Evolutionary conservation across 305 asterid genomes (phyloP), one percentile per base, ranked within the genome.

Genomic region (Lippia alba): DNA sequence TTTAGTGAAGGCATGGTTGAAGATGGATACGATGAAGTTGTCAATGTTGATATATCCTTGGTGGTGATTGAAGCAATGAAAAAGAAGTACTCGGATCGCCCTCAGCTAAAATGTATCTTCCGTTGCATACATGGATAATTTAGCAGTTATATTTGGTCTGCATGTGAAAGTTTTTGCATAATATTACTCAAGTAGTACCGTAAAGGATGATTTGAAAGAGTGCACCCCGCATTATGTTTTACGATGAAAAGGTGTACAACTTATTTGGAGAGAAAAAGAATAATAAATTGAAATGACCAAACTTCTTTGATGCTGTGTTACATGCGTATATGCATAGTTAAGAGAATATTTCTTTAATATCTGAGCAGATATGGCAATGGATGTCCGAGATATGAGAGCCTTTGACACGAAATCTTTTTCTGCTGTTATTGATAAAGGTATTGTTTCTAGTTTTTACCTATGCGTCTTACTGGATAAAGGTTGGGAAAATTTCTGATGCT

Each of bases 401-500:
- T 84, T 90, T 62, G 80, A 64, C 58, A 44, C 78, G 11, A 83
- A 74, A 61, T 81, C 83, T 64, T 87, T 90, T 59, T 80, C 79
- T 76, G 88, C 91, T 69, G 81, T 87, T 74, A 73, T 90, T 67
- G 96, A 87, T 76, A 90, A 87, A 90, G 95, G 95, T 87, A 81
- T 58, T 57, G 33, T 50, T 58, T 71, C 72, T 41, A 16, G 33
- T 50, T 58, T 71, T 74, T 41, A 16, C 66, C 34, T 32, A 20
- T 67, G 56, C 45, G 34, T 72, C 57, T 50, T 6, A 36, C 41
- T 82, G 67, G 46, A 65, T 10, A 45, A 45, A 12, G 71, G 32
- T 59, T 48, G 50, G 50, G 34, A 19, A 70, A 39, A 56, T 81
- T 74, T 75, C 84, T 87, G 77, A 89, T 73, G 72, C 56, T 78